Percentiles rank a stretch among this genome's conserved stretches.
Evolutionary conservation across 2,329 filamentous ascomycete species (phyloP).

Genomic region (Sordariomycetes sp.): DNA sequence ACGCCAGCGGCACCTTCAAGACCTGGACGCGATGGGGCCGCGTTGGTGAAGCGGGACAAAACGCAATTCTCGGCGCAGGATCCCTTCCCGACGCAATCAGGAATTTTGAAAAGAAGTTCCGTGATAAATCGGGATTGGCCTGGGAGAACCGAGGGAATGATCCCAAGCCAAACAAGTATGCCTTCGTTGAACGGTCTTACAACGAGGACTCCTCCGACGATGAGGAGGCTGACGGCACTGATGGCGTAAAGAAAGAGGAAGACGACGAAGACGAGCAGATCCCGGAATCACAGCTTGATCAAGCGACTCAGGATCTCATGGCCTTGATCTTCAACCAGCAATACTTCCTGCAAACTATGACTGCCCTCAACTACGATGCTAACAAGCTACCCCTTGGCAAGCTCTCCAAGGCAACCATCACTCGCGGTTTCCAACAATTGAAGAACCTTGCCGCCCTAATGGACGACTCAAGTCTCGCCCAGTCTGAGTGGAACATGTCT

Average conservation of each 20-base stretch:
- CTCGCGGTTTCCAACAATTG: conserved; percentile 64
- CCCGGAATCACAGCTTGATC: conserved; percentile 47
- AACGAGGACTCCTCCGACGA: conserved; percentile 57
- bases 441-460: conserved; percentile 66
- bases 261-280: conserved; percentile 22
- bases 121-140: conserved; percentile 46
- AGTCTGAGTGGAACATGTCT: conserved; percentile 27
- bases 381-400: conserved; percentile 78
- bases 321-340: conserved; percentile 74
- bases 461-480: conserved; percentile 38
- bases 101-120: conserved; percentile 53
- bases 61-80: conserved; percentile 30
- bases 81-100: conserved; percentile 31
- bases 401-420: conserved; percentile 70
- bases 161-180: conserved; percentile 62
- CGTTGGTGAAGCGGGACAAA: conserved; percentile 53
- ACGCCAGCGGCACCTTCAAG: conserved; percentile 32
- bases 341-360: conserved; percentile 61
- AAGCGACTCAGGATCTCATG: conserved; percentile 59
- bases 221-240: conserved; percentile 23
- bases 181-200: conserved; percentile 73
- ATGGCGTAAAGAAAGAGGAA: conserved; percentile 21
- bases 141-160: conserved; percentile 44
- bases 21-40: conserved; percentile 78
- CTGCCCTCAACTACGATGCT: conserved; percentile 59